These are phyloP conservation scores for Phytopythium delawarense DNA, from an alignment of 352 stramenopile genomes.

Conservation along the genomic window DNA sequence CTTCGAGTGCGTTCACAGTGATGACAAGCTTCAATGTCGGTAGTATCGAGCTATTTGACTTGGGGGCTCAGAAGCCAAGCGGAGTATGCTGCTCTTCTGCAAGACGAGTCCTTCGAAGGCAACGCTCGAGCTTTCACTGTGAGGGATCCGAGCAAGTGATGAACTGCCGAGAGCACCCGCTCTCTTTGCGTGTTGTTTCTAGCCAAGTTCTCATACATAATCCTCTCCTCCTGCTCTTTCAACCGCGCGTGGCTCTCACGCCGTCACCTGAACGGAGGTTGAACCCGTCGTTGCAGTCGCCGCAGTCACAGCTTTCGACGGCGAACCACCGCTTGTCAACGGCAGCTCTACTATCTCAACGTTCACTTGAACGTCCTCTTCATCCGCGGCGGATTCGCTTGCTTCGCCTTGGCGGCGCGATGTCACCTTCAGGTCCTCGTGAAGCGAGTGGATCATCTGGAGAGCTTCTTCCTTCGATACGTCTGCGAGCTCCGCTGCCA, in stretches of 20 bases:
- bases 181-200: background rate
- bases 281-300: background rate
- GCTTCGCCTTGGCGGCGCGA: background rate
- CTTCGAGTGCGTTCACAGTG: background rate
- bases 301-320: background rate
- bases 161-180: background rate
- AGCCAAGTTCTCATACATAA: background rate
- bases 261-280: background rate
- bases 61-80: background rate
- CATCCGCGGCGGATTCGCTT: background rate
- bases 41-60: too few species aligned
- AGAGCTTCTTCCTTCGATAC: conserved; percentile 31
- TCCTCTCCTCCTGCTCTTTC: background rate
- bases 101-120: too few species aligned
- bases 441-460: conserved; percentile 30
- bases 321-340: background rate
- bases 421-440: conserved; percentile 14
- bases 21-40: too few species aligned
- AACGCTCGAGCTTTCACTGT: background rate
- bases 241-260: background rate
- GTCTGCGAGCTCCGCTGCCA: conserved; percentile 12
- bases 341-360: background rate
- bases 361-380: conserved; percentile 3
- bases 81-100: too few species aligned
- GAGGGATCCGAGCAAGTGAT: background rate